Conservation (phyloP, 176 grass and related monocot genomes). For the Microstegium vimineum region DNA sequence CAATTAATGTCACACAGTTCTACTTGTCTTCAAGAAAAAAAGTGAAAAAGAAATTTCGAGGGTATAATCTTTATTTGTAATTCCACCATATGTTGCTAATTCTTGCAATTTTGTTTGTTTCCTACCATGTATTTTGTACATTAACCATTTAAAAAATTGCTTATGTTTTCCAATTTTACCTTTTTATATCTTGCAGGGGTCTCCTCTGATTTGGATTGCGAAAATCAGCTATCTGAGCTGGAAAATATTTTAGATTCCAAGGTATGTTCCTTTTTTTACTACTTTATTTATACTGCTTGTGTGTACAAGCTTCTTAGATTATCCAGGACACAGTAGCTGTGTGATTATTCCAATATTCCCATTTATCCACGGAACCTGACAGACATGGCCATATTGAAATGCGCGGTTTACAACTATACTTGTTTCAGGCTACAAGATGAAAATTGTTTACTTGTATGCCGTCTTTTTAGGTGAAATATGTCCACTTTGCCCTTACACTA, state of each 20-base stretch:
- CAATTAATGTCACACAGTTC: not conserved
- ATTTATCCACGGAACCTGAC: slow-evolving; percentile 16
- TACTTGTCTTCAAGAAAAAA: not conserved
- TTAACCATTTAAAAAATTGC: slow-evolving; percentile 10
- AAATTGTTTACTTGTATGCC: not conserved
- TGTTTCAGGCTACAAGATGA: not conserved
- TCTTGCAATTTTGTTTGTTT: not conserved
- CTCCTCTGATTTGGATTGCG: slow-evolving; percentile 60
- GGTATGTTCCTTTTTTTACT: slow-evolving; percentile 35
- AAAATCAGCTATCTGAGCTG: slow-evolving; percentile 73
- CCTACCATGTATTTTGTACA: not conserved
- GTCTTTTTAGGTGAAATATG: slow-evolving; percentile 4
- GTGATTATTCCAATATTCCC: not conserved
- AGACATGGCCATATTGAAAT: slow-evolving; percentile 2
- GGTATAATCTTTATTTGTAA: not conserved
- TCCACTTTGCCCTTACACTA: not conserved
- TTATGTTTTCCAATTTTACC: slow-evolving; percentile 19
- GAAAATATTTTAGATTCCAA: slow-evolving; percentile 79
- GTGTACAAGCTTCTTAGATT: not conserved
- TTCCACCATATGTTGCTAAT: not conserved
- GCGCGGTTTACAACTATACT: not conserved
- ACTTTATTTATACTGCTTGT: slow-evolving; percentile 5
- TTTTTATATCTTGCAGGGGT: slow-evolving; percentile 40
- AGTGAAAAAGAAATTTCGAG: not conserved
- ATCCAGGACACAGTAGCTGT: not conserved